These are phyloP conservation scores for Capsicum rhomboideum DNA, from an alignment of 257 asterid genomes.

Conservation along the genomic window DNA sequence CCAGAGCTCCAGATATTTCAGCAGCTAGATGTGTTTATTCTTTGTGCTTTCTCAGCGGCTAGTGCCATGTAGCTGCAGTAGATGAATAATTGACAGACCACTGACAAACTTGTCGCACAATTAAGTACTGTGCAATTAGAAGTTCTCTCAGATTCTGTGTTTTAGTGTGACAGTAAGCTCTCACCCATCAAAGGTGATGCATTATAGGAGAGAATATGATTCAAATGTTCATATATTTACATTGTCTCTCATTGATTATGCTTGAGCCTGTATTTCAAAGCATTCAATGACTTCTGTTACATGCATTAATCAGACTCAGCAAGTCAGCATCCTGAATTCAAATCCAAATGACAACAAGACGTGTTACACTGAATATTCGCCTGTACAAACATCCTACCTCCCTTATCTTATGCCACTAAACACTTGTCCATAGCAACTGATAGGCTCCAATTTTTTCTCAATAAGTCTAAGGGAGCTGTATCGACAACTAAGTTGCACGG, in stretches of 20 bases:
- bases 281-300: background rate
- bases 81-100: background rate
- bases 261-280: background rate
- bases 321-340: background rate
- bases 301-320: background rate
- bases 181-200: background rate
- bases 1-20: background rate
- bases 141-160: background rate
- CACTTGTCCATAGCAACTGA: background rate
- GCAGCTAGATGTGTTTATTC: background rate
- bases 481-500: too few relatives aligned
- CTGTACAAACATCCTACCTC: background rate
- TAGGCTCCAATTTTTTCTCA: background rate
- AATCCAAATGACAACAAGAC: background rate
- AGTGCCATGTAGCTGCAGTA: background rate
- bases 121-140: background rate
- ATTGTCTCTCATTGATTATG: background rate
- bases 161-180: background rate
- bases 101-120: background rate
- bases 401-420: background rate
- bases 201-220: background rate
- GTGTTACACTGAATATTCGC: background rate
- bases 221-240: background rate
- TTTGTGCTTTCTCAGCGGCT: background rate
- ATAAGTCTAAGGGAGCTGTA: background rate